These are phyloP conservation scores for Pichia sp. DNA, from an alignment of 1,139 yeast genomes.

Conservation along the genomic window DNA sequence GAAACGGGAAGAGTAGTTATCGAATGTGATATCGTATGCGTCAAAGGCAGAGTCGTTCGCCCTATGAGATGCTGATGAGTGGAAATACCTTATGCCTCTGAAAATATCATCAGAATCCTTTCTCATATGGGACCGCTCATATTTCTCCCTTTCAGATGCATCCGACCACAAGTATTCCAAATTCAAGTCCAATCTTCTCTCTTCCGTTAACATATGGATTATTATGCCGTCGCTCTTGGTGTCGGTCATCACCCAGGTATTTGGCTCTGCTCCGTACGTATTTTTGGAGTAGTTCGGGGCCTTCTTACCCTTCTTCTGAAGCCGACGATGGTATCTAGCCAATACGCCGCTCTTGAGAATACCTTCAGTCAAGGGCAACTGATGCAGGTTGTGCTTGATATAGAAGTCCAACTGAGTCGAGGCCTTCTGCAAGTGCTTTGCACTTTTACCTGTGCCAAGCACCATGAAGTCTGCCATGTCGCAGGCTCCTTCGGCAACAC, in stretches of 20 bases:
- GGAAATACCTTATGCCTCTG: conserved; percentile 42
- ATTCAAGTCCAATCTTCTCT: conserved; percentile 61
- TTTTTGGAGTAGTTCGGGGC: conserved; percentile 48
- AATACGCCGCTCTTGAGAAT: conserved; percentile 56
- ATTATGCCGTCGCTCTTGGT: conserved; percentile 57
- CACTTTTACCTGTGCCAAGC: conserved; percentile 73
- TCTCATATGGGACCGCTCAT: conserved; percentile 24
- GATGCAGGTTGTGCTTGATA: conserved; percentile 40
- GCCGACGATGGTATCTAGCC: conserved; percentile 57
- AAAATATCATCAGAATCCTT: conserved; percentile 41
- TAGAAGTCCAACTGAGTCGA: conserved; percentile 51
- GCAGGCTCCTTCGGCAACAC: conserved; percentile 42
- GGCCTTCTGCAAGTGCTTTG: conserved; percentile 71
- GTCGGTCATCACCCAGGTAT: conserved; percentile 81
- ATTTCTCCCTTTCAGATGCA: conserved; percentile 27
- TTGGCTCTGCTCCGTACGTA: conserved; percentile 54
- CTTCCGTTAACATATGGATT: conserved; percentile 68
- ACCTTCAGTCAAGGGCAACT: conserved; percentile 64
- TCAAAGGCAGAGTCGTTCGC: conserved; percentile 14
- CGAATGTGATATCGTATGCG: conserved; percentile 13
- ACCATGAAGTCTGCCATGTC: conserved; percentile 50
- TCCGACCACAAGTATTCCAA: conserved; percentile 67
- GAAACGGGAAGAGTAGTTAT: conserved; percentile 27
- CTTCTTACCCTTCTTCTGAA: conserved; percentile 53
- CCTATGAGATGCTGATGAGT: conserved; percentile 29